Evolutionary conservation across 345 rosid species (phyloP), one percentile per base, ranked within the genome.

Genomic region (Populus euphratica): DNA sequence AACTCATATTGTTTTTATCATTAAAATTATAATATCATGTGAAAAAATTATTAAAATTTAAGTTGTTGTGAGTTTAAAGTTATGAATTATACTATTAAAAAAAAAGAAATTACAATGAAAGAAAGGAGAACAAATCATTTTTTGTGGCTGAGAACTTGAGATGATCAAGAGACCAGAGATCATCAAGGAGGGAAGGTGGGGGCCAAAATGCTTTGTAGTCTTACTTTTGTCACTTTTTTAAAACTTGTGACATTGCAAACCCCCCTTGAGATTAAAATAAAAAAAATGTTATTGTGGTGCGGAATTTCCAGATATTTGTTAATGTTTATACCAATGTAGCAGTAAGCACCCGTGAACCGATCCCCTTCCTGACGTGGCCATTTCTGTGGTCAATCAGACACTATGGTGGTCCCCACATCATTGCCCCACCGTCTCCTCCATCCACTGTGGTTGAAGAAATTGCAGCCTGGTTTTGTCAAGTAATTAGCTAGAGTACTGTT

Each of bases 1-100:
- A 33, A 33, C 1, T 33, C 0, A 33, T 4, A 33, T 0, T 33
- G 0, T 4, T 33, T 33, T 33, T 0, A 33, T 4, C 0, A 33
- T 33, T 4, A 33, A 33, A 33, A 33, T 0, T 33, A 0, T 4
- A 33, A 4, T 33, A 33, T 33, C 0, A 4, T 33, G 0, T 4
- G 0, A 33, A 33, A 33, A 33, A 33, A 33, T 4, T 4, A 4
- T 33, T 4, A 4, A 33, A 33, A 33, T 33, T 33, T 33, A 33
- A 33, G 36, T 33, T 33, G 36, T 0, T 0, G 36, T 33, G 36
- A 33, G 36, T 33, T 0, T 33, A 5, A 33, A 33, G 36, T 33
- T 33, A 33, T 4, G 36, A 33, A 33, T 33, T 33, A 33, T 33
- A 33, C 4, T 33, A 4, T 33, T 33, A 0, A 0, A 41, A 41